Evolutionary conservation across 345 rosid genomes (phyloP), one percentile per base, ranked within the genome.

Genomic region (Eucalyptus coolabah): DNA sequence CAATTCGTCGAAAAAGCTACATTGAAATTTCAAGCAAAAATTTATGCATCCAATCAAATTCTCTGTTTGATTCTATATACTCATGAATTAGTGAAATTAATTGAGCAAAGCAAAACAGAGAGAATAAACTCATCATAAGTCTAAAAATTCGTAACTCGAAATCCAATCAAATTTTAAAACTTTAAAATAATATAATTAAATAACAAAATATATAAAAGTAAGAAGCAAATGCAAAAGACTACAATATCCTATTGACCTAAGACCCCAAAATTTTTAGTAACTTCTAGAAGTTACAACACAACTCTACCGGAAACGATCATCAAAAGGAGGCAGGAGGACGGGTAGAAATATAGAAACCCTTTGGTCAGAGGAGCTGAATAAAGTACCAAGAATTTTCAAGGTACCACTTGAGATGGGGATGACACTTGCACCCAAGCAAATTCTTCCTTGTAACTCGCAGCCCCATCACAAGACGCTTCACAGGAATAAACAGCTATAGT

Each of bases 351-450:
- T 30, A 63, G 34, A 65, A 65, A 65, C 77, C 77, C 77, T 65
- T n/a, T 65, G 18, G 77, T 37, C 44, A 72, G 28, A 77, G 47
- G 47, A 77, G 83, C 47, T 37, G 16, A 77, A 86, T 42, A 56
- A 24, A 47, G 37, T 21, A 30, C 8, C 15, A 77, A 21, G 24
- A 44, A 77, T 40, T 40, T 72, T 88, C 85, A 90, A 85, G 91
- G 89, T 12, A 87, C 82, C 90, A 81, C 87, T 42, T 77, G 86
- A 88, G 93, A 88, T n/a, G 90, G 65, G 12, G 93, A 56, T 87
- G 92, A 89, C 5, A 95, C 95, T 87, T 96, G 98, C 86, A 97
- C 96, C 98, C 98, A 98, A 37, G 94, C 96, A 90, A 95, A 96
- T 94, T 98, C 99, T 90, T 95, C 97, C 82, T 88, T 93, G 93